Evolutionary conservation across 1,284 basidiomycete genomes (phyloP).

Genomic region (Papiliotrema fonsecae): DNA sequence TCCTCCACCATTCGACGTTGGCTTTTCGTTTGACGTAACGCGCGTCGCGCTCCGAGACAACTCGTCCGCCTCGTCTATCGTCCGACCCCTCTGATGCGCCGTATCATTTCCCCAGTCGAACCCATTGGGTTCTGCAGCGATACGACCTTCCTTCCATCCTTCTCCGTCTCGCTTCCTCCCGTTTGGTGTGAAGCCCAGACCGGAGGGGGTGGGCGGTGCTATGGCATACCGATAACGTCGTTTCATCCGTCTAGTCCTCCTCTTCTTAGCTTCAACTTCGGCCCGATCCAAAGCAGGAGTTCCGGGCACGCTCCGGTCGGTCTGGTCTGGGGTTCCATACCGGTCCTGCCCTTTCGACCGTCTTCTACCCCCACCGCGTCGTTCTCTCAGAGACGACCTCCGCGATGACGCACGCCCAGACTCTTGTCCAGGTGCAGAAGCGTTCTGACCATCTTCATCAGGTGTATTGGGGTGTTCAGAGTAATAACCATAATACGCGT

Average conservation of each 20-base stretch:
- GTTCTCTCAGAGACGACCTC: neutral
- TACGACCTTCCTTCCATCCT: slow-evolving; percentile 13
- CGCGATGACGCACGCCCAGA: neutral
- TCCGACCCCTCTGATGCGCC: neutral
- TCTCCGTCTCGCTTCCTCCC: neutral
- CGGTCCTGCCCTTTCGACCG: neutral
- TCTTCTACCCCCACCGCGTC: no score
- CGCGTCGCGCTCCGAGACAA: slow-evolving; percentile 3
- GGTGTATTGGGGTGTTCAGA: slow-evolving; percentile 11
- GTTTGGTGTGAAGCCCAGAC: slow-evolving; percentile 28
- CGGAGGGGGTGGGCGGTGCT: slow-evolving; percentile 30
- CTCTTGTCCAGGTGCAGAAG: neutral
- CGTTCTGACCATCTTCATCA: neutral
- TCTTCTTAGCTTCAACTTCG: neutral
- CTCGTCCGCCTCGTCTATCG: slow-evolving; percentile 9
- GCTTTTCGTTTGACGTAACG: slow-evolving; percentile 5
- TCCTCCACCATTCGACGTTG: slow-evolving; percentile 1
- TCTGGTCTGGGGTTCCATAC: neutral
- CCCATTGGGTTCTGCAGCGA: neutral
- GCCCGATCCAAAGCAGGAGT: neutral
- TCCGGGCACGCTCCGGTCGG: neutral
- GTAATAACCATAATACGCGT: slow-evolving; percentile 35
- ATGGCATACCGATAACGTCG: slow-evolving; percentile 24
- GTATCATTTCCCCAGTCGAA: slow-evolving; percentile 7
- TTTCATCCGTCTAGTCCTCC: slow-evolving; percentile 10